These are phyloP conservation scores for Nitzschia inconspicua DNA, from an alignment of 108 stramenopile species.

Conservation along the genomic window DNA sequence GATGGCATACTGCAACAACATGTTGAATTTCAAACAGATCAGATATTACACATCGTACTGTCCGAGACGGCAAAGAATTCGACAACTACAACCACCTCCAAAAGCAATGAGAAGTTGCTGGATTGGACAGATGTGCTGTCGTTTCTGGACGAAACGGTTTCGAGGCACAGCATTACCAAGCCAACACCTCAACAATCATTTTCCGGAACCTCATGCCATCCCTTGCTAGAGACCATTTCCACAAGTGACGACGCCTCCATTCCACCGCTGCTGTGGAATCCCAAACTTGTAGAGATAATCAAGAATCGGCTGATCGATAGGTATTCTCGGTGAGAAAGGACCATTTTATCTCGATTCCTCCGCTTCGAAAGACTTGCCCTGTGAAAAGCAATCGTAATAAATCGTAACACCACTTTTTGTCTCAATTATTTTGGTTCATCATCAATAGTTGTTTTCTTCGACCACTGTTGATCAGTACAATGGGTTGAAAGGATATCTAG, in stretches of 20 bases:
- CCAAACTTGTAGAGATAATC: slow-evolving; percentile 16
- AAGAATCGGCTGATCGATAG: slow-evolving; percentile 25
- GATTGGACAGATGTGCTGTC: slow-evolving; percentile 29
- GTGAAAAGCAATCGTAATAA: too few species aligned
- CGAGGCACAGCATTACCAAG: not conserved
- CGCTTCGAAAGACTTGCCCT: too few species aligned
- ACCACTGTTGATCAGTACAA: too few species aligned
- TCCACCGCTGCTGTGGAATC: slow-evolving; percentile 17
- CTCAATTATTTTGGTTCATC: too few species aligned
- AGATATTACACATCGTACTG: slow-evolving; percentile 4
- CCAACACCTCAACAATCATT: not conserved
- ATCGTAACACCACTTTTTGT: too few species aligned
- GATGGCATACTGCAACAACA: slow-evolving; percentile 9
- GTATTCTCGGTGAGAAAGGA: too few species aligned
- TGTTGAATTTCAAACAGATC: slow-evolving; percentile 10
- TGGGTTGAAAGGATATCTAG: too few species aligned
- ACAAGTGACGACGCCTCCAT: not conserved
- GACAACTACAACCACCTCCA: not conserved
- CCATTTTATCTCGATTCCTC: too few species aligned
- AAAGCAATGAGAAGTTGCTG: not conserved
- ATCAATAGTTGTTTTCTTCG: too few species aligned
- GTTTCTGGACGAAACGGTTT: not conserved
- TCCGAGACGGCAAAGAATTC: not conserved
- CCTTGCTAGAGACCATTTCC: not conserved
- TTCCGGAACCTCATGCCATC: not conserved